phyloP scores from a whole-genome alignment of 148 eudicot species.

The Cornus kousa region DNA sequence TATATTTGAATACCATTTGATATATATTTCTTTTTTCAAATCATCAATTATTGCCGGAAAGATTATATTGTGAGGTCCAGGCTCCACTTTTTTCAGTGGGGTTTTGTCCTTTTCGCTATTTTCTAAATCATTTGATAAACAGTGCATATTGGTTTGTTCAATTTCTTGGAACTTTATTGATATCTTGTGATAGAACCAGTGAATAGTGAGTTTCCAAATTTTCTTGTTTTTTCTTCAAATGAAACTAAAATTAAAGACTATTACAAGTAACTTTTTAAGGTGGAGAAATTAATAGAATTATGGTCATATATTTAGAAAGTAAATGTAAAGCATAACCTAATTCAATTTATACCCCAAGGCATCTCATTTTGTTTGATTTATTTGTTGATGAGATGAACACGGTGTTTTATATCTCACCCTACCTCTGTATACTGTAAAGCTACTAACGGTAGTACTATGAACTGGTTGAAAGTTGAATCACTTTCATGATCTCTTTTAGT shows the following conservation, averaged over 20 bases:
- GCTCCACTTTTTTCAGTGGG: slow-evolving; percentile 15
- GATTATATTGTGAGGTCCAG: slow-evolving; percentile 19
- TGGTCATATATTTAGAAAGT: background rate
- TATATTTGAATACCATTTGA: slow-evolving; percentile 14
- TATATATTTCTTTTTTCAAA: background rate
- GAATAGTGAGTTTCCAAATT: background rate
- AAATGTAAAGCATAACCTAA: background rate
- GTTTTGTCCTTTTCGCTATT: slow-evolving; percentile 6
- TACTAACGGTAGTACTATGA: slow-evolving; percentile 2
- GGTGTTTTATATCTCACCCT: background rate
- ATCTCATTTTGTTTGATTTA: background rate
- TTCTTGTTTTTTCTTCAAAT: background rate
- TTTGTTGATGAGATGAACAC: slow-evolving; percentile 6
- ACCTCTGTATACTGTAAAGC: background rate
- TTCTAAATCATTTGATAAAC: background rate
- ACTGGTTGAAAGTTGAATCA: background rate
- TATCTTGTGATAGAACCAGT: slow-evolving; percentile 6
- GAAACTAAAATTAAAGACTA: background rate
- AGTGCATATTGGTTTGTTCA: slow-evolving; percentile 2
- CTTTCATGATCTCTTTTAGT: slow-evolving; percentile 8
- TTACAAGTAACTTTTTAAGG: background rate
- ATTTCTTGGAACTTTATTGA: background rate
- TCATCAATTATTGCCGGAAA: slow-evolving; percentile 20
- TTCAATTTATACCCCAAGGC: background rate
- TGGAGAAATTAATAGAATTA: background rate